phyloP scores from a whole-genome alignment of 192 early-diverging fungal genomes.

The Rhizoclosmatium sp. region DNA sequence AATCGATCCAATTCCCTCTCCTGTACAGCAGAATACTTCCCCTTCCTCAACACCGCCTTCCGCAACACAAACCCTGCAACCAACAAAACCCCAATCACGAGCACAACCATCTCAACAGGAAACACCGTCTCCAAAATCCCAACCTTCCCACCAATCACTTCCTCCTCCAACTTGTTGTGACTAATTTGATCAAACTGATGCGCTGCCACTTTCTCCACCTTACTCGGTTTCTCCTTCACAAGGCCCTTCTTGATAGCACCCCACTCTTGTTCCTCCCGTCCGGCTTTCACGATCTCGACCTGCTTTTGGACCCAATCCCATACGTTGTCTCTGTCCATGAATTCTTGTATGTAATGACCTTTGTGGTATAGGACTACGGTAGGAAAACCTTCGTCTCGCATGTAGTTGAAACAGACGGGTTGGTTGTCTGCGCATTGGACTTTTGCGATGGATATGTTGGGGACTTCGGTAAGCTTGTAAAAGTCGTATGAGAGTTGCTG shows the following conservation, averaged over 20 bases:
- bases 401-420: slow-evolving; percentile 20
- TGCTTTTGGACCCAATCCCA: slow-evolving; percentile 17
- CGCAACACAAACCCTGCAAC: not conserved
- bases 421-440: slow-evolving; percentile 36
- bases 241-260: not conserved
- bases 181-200: slow-evolving; percentile 1
- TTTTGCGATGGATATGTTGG: slow-evolving; percentile 12
- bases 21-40: not conserved
- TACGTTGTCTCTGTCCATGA: slow-evolving; percentile 20
- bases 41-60: not conserved
- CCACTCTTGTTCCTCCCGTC: not conserved
- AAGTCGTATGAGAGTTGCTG: slow-evolving; percentile 16
- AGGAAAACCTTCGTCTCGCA: slow-evolving; percentile 30
- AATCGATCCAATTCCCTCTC: not conserved
- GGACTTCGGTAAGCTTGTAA: not conserved
- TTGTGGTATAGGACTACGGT: slow-evolving; percentile 24
- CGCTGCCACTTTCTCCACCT: no score
- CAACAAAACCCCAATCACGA: not conserved
- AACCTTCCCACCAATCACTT: slow-evolving; percentile 13
- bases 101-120: slow-evolving; percentile 11
- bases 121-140: slow-evolving; percentile 16
- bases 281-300: not conserved
- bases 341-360: slow-evolving; percentile 14
- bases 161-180: slow-evolving; percentile 25
- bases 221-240: not conserved